phyloP scores from a whole-genome alignment of 73 alveolate genomes.

The Symbiodinium natans region DNA sequence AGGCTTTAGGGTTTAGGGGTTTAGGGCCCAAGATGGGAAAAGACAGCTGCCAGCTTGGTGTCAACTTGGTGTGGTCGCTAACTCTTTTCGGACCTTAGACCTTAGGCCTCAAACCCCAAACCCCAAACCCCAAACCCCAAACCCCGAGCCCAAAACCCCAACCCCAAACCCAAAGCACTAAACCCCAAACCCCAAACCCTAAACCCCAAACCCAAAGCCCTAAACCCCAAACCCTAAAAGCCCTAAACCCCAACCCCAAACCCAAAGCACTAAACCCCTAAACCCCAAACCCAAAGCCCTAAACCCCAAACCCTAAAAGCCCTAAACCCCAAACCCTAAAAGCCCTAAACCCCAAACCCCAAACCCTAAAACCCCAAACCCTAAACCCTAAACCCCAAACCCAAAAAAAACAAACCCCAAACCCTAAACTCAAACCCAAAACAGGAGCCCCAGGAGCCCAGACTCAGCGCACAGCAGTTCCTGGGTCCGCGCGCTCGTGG shows the following conservation, averaged over 20 bases:
- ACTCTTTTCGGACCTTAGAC: too few species aligned
- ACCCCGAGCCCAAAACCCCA: neutral
- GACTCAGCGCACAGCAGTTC: conserved; percentile 52
- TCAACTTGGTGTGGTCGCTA: too few species aligned
- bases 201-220: neutral
- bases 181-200: neutral
- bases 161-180: neutral
- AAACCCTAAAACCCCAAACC: neutral
- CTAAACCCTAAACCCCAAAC: neutral
- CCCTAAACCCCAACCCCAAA: neutral
- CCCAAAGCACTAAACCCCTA: neutral
- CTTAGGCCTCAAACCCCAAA: neutral
- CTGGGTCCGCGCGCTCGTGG: too few species aligned
- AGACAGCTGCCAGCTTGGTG: too few species aligned
- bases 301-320: neutral
- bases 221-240: neutral
- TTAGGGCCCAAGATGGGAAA: too few species aligned
- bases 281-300: neutral
- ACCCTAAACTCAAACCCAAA: too few species aligned
- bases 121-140: neutral
- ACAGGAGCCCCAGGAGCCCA: too few species aligned
- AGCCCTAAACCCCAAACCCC: neutral
- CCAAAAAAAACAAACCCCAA: too few species aligned
- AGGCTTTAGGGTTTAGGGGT: neutral
- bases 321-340: neutral